These are phyloP conservation scores for Candida neerlandica DNA, from an alignment of 1,139 yeast species.

Conservation along the genomic window DNA sequence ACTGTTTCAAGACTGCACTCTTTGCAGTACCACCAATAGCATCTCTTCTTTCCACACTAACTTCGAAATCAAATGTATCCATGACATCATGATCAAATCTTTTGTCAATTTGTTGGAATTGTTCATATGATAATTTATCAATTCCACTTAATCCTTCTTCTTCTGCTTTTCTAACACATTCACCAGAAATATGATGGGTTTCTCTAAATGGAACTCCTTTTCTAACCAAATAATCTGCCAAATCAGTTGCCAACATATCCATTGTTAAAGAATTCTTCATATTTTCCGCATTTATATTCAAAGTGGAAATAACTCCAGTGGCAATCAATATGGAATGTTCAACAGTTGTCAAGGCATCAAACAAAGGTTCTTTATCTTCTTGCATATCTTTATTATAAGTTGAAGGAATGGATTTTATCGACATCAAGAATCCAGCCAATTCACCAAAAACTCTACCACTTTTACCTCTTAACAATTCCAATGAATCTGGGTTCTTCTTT, in stretches of 20 bases:
- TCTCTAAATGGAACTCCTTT: constrained; percentile 99
- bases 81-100: constrained; percentile 82
- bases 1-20: constrained; percentile 80
- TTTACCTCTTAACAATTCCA: constrained; percentile 93
- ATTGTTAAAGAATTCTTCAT: constrained; percentile 91
- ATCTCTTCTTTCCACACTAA: constrained; percentile 92
- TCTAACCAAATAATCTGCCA: constrained; percentile 96
- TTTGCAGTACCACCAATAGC: constrained; percentile 98
- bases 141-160: constrained; percentile 73
- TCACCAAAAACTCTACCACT: constrained; percentile 97
- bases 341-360: constrained; percentile 86
- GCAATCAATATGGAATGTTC: constrained; percentile 93
- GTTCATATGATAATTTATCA: constrained; percentile 74
- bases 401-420: constrained; percentile 92
- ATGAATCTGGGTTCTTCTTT: constrained; percentile 95
- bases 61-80: constrained; percentile 86
- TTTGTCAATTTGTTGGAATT: constrained; percentile 74
- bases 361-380: constrained; percentile 97
- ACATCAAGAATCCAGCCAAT: constrained; percentile 93
- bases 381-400: constrained; percentile 98
- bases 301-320: constrained; percentile 92
- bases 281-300: constrained; percentile 65
- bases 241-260: constrained; percentile 99
- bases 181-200: constrained; percentile 98
- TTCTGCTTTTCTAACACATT: constrained; percentile 92